These are phyloP conservation scores for Hippophae tibetana DNA, from an alignment of 306 rosid species.

Conservation along the genomic window DNA sequence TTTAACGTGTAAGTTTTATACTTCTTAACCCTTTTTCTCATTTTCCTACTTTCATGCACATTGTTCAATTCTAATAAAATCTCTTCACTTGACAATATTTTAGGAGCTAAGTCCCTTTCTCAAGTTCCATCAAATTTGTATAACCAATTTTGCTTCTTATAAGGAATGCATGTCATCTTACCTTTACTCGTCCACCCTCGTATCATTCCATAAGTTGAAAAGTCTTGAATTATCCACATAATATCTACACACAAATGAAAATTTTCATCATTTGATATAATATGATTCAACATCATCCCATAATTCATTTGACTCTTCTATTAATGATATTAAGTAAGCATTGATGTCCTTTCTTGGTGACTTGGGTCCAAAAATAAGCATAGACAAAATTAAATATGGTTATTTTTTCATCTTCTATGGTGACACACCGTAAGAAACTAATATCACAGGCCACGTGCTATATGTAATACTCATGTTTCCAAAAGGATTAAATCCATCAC, in stretches of 20 bases:
- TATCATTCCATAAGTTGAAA: not conserved
- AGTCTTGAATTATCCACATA: constrained; percentile 1
- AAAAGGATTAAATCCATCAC: too few species aligned
- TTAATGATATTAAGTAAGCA: not conserved
- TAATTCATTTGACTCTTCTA: not conserved
- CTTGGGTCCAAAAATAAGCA: not conserved
- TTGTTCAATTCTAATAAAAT: too few species aligned
- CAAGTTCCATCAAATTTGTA: too few species aligned
- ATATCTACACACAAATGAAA: not conserved
- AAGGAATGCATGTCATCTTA: not conserved
- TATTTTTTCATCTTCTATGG: too few species aligned
- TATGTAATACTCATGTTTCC: too few species aligned
- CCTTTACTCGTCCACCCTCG: not conserved
- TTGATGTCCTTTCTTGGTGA: not conserved
- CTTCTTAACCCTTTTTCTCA: not conserved
- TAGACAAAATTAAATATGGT: too few species aligned
- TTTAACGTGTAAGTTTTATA: not conserved
- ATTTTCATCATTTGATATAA: not conserved
- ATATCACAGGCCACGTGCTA: too few species aligned
- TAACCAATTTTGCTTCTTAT: not conserved
- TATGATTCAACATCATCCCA: not conserved
- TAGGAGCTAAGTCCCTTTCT: too few species aligned
- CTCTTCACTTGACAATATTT: too few species aligned
- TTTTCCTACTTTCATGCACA: not conserved
- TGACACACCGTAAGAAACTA: too few species aligned